Evolutionary conservation across 192 early-diverging fungal species (phyloP), one percentile per base, ranked within the genome.

Genomic region (Coemansia asiatica): DNA sequence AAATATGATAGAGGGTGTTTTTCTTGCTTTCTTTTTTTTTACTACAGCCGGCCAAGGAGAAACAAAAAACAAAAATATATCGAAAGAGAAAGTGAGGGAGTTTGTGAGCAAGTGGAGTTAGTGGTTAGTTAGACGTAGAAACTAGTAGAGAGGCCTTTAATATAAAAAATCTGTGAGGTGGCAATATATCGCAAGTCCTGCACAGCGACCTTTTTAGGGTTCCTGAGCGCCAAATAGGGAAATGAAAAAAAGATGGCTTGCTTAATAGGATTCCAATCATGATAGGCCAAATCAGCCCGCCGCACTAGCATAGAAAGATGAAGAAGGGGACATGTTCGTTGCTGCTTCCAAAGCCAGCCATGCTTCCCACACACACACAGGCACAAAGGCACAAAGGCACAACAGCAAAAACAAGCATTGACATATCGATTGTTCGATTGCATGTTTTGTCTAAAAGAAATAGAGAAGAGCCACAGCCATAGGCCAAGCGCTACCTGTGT

Each of bases 181-280:
- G 50, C 50, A 51, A 51, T 51, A 51, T 13, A 44, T 44, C 40
- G 15, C 40, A 44, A 44, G 40, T 44, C 40, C 40, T 13, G 40
- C 40, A 13, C 40, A 44, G 10, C 40, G 40, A 44, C 10, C 40
- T 44, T 44, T 44, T 44, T 44, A 44, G 40, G n/a, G 40, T 44
- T 3, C 40, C 40, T 44, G 40, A 44, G 40, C 40, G 40, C 40
- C 40, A 44, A 44, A 44, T 44, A 44, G 40, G 40, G 40, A 2
- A 44, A 44, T 44, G 40, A 13, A 44, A 12, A 3, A 13, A 44
- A 13, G 40, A 13, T 44, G 40, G 2, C 15, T 12, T 44, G 3
- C 8, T 6, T 33, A 33, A 44, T 44, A 8, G 8, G 35, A 4
- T 44, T 44, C 5, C 40, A 12, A 12, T 12, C 5, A 12, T 16